phyloP scores from a whole-genome alignment of 2,329 filamentous ascomycete genomes.

The Penicillium olsonii region DNA sequence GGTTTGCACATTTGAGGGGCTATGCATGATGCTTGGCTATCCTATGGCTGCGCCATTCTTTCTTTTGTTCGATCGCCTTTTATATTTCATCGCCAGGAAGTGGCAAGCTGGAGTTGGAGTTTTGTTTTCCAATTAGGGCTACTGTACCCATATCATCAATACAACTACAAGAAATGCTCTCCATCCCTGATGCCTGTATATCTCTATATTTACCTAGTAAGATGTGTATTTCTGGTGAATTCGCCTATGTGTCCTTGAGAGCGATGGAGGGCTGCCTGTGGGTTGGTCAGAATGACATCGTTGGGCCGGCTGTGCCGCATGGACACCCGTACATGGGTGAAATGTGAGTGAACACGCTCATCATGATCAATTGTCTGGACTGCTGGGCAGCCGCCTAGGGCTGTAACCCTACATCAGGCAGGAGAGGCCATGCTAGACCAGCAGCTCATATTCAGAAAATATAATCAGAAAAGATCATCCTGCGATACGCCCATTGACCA shows the following conservation, averaged over 20 bases:
- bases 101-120: conserved; percentile 18
- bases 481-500: background rate
- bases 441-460: background rate
- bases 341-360: background rate
- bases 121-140: conserved; percentile 19
- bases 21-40: conserved; percentile 7
- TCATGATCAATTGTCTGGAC: background rate
- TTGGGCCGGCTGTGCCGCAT: background rate
- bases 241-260: no score
- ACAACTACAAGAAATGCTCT: background rate
- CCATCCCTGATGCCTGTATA: background rate
- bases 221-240: no score
- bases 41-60: conserved; percentile 9
- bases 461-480: background rate
- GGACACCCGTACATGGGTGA: no score
- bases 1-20: background rate
- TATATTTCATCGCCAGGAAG: conserved; percentile 13
- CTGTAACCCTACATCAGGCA: background rate
- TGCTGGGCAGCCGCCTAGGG: background rate
- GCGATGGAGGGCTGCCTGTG: no score
- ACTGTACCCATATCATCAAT: conserved; percentile 22
- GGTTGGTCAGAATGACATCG: conserved; percentile 8
- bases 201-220: background rate
- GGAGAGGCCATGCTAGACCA: background rate
- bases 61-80: conserved; percentile 17